Conservation (phyloP, 305 asterid genomes). For the Petunia hybrid region DNA sequence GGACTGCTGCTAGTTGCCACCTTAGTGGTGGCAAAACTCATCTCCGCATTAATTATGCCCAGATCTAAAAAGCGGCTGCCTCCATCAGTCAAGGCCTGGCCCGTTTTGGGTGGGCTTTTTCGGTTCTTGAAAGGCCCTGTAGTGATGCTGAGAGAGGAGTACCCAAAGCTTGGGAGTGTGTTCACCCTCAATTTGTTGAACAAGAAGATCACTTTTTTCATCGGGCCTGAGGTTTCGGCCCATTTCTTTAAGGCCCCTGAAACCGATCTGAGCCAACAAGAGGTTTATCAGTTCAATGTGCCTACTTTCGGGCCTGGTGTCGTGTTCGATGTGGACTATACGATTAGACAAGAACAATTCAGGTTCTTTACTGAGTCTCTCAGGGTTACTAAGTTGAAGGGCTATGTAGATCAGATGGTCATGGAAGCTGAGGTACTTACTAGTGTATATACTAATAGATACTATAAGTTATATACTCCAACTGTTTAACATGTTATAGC, state of each 20-base stretch:
- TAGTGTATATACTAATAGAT: too few relatives aligned
- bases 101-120: conserved; percentile 76
- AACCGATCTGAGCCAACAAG: conserved; percentile 94
- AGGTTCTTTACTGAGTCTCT: conserved; percentile 94
- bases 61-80: conserved; percentile 80
- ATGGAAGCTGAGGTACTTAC: conserved; percentile 77
- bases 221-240: conserved; percentile 94
- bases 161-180: conserved; percentile 90
- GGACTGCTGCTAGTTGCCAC: conserved; percentile 67
- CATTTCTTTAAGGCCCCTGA: conserved; percentile 96
- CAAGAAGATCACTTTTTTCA: conserved; percentile 86
- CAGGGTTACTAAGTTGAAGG: conserved; percentile 80
- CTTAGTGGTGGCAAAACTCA: conserved; percentile 69
- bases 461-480: too few relatives aligned
- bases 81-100: conserved; percentile 65
- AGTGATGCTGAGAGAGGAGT: conserved; percentile 88
- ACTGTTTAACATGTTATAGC: too few relatives aligned
- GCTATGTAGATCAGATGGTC: conserved; percentile 91
- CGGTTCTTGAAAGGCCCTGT: conserved; percentile 86
- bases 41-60: conserved; percentile 66
- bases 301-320: conserved; percentile 98
- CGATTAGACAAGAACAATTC: conserved; percentile 91
- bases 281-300: conserved; percentile 68
- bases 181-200: conserved; percentile 78
- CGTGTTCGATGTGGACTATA: conserved; percentile 91